These are phyloP conservation scores for Podaxis sp. DNA, from an alignment of 768 basidiomycete genomes.

Conservation along the genomic window DNA sequence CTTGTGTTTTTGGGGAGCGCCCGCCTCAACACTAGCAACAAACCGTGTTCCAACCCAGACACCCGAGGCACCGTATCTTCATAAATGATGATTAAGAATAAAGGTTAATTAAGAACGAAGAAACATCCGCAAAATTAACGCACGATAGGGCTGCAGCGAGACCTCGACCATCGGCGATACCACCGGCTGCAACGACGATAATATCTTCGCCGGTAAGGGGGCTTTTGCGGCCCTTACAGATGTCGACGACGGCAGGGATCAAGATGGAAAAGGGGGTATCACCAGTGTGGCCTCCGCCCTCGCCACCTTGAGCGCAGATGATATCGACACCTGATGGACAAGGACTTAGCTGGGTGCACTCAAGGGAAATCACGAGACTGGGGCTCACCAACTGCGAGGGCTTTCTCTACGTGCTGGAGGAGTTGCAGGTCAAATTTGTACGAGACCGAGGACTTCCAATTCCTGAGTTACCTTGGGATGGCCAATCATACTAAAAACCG, in stretches of 20 bases:
- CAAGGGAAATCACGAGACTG: not conserved
- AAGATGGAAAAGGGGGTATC: conserved; percentile 80
- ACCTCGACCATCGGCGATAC: conserved; percentile 80
- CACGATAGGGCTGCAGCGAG: conserved; percentile 74
- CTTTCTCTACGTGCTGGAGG: conserved; percentile 67
- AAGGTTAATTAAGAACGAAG: not conserved
- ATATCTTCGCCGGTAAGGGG: conserved; percentile 79
- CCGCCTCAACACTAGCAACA: conserved; percentile 79
- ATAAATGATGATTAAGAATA: not conserved
- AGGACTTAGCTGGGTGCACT: not conserved
- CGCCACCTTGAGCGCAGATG: conserved; percentile 86
- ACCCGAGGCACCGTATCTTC: conserved; percentile 77
- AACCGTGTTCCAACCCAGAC: conserved; percentile 92
- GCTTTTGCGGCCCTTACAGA: conserved; percentile 67
- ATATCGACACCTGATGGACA: conserved; percentile 70
- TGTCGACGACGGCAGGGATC: conserved; percentile 79
- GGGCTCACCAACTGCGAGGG: conserved; percentile 62
- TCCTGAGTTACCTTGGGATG: conserved; percentile 65
- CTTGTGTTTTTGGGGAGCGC: conserved; percentile 74
- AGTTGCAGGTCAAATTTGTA: conserved; percentile 9
- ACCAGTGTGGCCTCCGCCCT: conserved; percentile 89
- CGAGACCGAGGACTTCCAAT: conserved; percentile 2
- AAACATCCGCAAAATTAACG: conserved; percentile 17
- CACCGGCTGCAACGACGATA: conserved; percentile 81
- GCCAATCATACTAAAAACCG: conserved; percentile 65